Evolutionary conservation across 208 protist species (phyloP), one percentile per base, ranked within the genome.

Genomic region (Lotmaria passim): DNA sequence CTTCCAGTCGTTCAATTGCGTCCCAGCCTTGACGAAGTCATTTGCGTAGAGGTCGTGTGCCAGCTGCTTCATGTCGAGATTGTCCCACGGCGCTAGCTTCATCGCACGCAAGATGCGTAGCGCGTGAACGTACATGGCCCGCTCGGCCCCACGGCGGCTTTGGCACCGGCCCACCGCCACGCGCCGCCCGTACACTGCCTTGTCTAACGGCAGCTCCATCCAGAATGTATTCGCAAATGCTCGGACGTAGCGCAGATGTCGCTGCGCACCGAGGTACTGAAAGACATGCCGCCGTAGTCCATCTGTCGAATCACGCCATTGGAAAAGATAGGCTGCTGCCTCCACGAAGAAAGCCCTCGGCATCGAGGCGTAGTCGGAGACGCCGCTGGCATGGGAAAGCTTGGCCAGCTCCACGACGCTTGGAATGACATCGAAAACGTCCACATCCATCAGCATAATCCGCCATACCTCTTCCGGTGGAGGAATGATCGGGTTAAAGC

Each of bases 181-280:
- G 5, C 78, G 79, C 19, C 52, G n/a, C 5, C 82, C 82, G 44
- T 89, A 87, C 7, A 53, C 17, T 12, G 50, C 57, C 26, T 39
- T 50, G 21, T 83, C 64, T 17, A 93, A 36, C n/a, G 87, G 87
- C 47, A 93, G 73, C 34, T 68, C 73, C 71, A 90, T 81, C 87
- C 87, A 93, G 57, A 77, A 87, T 55, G 81, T 93, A 70, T 90
- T 93, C 3, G 84, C 83, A 26, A 38, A 34, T 11, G 69, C 11
- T 21, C 75, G 67, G 7, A 59, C 21, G 3, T 34, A 24, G 19
- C 72, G 69, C 15, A 60, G 59, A 53, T 63, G 52, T 51, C 79
- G 79, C 51, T 93, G 87, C 21, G 44, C 34, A 2, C 87, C 87
- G 23, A 66, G 66, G 73, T 93, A 93, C 70, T 93, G 84, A 33